Conservation (phyloP, 2,329 filamentous ascomycete species). For the Claviceps paspali region DNA sequence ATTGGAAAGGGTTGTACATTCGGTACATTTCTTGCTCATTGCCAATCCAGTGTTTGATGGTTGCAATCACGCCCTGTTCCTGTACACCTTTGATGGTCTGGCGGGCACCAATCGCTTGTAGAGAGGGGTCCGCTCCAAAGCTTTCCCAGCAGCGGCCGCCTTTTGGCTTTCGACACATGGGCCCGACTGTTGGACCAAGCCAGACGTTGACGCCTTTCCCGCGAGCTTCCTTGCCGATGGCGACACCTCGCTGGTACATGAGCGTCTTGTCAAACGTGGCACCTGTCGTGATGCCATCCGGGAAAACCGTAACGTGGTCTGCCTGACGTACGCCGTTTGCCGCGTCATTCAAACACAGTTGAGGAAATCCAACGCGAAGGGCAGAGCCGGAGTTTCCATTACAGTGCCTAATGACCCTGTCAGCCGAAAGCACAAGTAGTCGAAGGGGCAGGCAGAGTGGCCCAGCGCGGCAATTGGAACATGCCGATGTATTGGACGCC, state of each 20-base stretch:
- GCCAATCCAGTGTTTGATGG: constrained; percentile 39
- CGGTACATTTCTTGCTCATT: constrained; percentile 50
- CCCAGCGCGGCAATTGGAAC: neutral
- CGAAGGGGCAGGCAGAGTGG: neutral
- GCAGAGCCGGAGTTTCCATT: constrained; percentile 65
- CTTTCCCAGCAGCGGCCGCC: constrained; percentile 65
- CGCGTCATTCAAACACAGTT: constrained; percentile 57
- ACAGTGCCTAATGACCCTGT: constrained; percentile 35
- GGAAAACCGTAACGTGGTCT: constrained; percentile 63
- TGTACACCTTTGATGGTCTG: constrained; percentile 63
- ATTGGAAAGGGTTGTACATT: constrained; percentile 37
- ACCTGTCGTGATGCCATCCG: constrained; percentile 61
- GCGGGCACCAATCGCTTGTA: constrained; percentile 63
- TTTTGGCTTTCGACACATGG: constrained; percentile 55
- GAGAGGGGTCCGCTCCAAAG: constrained; percentile 53
- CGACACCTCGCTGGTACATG: constrained; percentile 52
- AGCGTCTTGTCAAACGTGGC: constrained; percentile 62
- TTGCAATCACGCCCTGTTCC: constrained; percentile 40
- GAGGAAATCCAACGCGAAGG: constrained; percentile 52
- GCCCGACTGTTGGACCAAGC: constrained; percentile 55
- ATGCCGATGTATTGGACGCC: neutral
- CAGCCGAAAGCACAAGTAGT: neutral
- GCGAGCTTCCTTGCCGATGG: constrained; percentile 54
- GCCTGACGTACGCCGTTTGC: constrained; percentile 58
- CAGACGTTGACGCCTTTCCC: constrained; percentile 60